These are phyloP conservation scores for Eimeria falciformis DNA, from an alignment of 169 alveolate genomes.

Conservation along the genomic window DNA sequence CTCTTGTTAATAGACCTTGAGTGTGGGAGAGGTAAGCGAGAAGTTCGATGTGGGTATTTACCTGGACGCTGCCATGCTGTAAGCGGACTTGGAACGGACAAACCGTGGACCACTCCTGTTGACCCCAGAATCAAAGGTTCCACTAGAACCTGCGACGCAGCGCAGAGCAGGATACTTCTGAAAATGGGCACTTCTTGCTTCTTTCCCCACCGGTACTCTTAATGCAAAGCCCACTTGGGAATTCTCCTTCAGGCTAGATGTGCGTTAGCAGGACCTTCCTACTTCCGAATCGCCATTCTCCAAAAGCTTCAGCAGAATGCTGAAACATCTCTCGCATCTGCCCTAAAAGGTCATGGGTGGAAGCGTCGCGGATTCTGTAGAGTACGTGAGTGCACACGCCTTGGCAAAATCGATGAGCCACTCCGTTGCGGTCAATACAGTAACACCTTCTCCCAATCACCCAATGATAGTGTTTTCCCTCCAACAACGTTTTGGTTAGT, in stretches of 20 bases:
- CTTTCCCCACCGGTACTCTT: neutral
- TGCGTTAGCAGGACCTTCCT: slow-evolving; percentile 27
- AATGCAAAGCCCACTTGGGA: neutral
- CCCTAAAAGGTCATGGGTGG: slow-evolving; percentile 37
- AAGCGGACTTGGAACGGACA: neutral
- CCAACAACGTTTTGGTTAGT: too few species aligned
- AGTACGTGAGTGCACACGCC: neutral
- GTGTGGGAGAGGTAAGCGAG: too few species aligned
- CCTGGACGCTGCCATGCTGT: slow-evolving; percentile 67
- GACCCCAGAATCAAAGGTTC: slow-evolving; percentile 16
- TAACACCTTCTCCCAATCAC: too few species aligned
- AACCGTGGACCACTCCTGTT: slow-evolving; percentile 25
- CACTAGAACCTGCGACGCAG: slow-evolving; percentile 29
- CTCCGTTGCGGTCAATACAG: too few species aligned
- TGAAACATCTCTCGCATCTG: slow-evolving; percentile 53
- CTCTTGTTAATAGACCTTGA: neutral
- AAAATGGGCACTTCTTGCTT: neutral
- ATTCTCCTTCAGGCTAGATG: neutral
- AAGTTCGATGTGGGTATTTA: neutral
- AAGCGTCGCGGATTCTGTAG: slow-evolving; percentile 52
- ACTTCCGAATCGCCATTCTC: slow-evolving; percentile 55
- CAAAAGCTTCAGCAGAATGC: slow-evolving; percentile 29
- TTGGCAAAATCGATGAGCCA: neutral
- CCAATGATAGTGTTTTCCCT: too few species aligned
- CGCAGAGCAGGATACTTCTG: neutral